Evolutionary conservation across 129 eudicot species (phyloP).

Genomic region (Arctium lappa): DNA sequence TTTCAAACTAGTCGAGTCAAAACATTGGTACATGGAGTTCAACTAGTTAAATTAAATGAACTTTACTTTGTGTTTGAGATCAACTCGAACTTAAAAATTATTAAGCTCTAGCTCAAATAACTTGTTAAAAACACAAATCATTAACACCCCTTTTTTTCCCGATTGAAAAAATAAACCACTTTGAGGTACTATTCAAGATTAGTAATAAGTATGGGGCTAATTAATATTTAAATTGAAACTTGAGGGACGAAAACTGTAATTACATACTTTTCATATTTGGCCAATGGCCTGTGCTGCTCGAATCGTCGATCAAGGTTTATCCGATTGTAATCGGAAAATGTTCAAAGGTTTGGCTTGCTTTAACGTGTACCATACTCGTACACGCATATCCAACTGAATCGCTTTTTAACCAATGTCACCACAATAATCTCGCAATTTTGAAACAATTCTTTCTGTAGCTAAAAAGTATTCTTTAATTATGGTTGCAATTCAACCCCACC

Average conservation of each 20-base stretch:
- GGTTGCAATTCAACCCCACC: slow-evolving; percentile 28
- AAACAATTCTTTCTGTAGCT: neutral
- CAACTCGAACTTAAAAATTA: neutral
- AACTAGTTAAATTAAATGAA: neutral
- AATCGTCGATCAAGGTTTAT: neutral
- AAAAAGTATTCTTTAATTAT: slow-evolving; percentile 7
- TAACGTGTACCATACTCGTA: slow-evolving; percentile 33
- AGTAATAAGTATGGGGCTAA: neutral
- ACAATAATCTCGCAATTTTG: neutral
- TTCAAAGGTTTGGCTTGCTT: slow-evolving; percentile 15
- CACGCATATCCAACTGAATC: slow-evolving; percentile 17
- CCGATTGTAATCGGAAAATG: neutral
- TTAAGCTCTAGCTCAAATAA: neutral
- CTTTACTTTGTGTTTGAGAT: neutral
- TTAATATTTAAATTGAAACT: neutral
- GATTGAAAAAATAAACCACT: neutral
- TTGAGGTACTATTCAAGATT: neutral
- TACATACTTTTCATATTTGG: neutral
- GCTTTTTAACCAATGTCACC: neutral
- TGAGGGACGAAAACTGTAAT: slow-evolving; percentile 15
- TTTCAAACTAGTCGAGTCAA: neutral
- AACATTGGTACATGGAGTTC: too few relatives aligned
- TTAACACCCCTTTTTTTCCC: neutral
- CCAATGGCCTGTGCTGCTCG: neutral
- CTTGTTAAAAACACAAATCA: neutral